phyloP scores from a whole-genome alignment of 1,284 basidiomycete species.

The Tilletia horrida region DNA sequence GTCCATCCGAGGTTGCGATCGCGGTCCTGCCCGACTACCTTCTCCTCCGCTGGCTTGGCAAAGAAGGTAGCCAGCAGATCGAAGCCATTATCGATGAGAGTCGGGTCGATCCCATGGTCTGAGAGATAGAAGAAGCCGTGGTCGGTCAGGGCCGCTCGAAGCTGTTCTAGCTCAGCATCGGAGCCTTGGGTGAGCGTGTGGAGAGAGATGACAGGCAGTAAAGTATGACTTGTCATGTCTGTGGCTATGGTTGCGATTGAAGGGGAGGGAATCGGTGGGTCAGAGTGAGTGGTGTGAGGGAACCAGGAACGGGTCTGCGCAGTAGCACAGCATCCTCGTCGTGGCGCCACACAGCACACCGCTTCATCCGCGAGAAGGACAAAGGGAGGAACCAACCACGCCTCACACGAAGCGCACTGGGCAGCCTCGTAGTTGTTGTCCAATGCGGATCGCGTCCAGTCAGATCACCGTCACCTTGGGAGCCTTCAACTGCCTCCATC shows the following conservation, averaged over 20 bases:
- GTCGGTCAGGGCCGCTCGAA: background rate
- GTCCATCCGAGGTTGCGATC: constrained; percentile 36
- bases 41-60: constrained; percentile 22
- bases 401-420: too few relatives aligned
- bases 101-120: constrained; percentile 32
- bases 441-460: too few relatives aligned
- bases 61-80: constrained; percentile 29
- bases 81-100: constrained; percentile 34
- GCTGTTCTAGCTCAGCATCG: background rate
- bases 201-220: constrained; percentile 18
- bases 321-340: too few relatives aligned
- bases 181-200: background rate
- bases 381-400: too few relatives aligned
- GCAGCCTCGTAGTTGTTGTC: too few relatives aligned
- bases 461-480: too few relatives aligned
- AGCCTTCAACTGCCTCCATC: too few relatives aligned
- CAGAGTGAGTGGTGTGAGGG: too few relatives aligned
- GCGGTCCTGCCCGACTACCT: constrained; percentile 25
- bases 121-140: constrained; percentile 45
- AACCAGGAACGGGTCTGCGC: too few relatives aligned
- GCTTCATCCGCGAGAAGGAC: too few relatives aligned
- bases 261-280: background rate
- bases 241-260: background rate
- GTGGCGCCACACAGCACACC: too few relatives aligned
- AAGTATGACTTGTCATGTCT: background rate